Evolutionary conservation across 108 stramenopile genomes (phyloP), one percentile per base, ranked within the genome.

Genomic region (Pseudonitzschia pungens): DNA sequence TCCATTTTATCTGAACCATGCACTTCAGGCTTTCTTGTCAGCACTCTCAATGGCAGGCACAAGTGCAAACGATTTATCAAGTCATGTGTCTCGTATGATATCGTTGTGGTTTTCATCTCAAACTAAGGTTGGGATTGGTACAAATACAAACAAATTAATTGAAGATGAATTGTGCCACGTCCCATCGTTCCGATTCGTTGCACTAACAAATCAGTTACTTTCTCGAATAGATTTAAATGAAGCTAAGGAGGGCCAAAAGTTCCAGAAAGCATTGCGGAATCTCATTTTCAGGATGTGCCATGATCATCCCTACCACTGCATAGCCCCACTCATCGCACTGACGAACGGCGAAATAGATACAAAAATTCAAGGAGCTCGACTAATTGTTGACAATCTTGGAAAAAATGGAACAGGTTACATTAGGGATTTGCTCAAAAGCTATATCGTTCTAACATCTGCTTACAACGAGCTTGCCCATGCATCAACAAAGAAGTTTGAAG

Each of bases 221-320:
- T 88, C 94, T 20, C 88, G 95, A 2, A 72, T 97, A 44, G 93
- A 86, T 32, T 55, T 68, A 12, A 70, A 32, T 20, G 64, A 44
- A 27, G 74, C 41, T 9, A 56, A 21, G 50, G 63, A 32, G 0
- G 60, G 40, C 44, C 33, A 21, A 48, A 57, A 12, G 21, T 92
- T 94, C 79, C 88, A 92, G 72, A 68, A 44, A 16, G 82, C 75
- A 5, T 79, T 97, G 36, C 82, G 81, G 8, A 55, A 52, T 18
- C 68, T 97, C 12, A 81, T 95, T 41, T 18, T 79, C 29, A 77
- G 75, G 51, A 89, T 97, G 75, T 91, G 92, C 57, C 26, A 62
- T 1, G 93, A 94, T 24, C 92, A 95, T 64, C 97, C 97, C 21
- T 92, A 93, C 59, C 92, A 96, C 74, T 88, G 92, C 28, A 70